phyloP scores from a whole-genome alignment of 2,329 filamentous ascomycete species.

The Chrysosporium keratinophilum region DNA sequence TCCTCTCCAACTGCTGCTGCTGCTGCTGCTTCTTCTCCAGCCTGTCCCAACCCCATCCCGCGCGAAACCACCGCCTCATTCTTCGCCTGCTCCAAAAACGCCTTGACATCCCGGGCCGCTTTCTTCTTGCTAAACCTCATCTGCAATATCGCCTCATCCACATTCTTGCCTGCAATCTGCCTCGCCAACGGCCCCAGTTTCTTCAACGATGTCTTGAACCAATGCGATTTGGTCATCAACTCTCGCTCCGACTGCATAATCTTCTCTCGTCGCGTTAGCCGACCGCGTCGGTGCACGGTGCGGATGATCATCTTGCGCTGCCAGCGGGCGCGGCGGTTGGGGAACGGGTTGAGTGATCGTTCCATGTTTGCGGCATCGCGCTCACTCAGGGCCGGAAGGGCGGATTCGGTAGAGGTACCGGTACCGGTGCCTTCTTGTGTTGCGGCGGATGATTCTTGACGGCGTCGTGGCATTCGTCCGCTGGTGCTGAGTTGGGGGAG shows the following conservation, averaged over 20 bases:
- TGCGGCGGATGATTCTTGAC: conserved; percentile 13
- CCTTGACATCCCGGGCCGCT: conserved; percentile 66
- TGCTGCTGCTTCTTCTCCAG: conserved; percentile 5
- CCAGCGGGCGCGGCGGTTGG: conserved; percentile 59
- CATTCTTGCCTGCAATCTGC: conserved; percentile 85
- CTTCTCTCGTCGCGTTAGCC: conserved; percentile 54
- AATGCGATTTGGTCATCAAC: conserved; percentile 52
- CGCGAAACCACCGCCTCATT: conserved; percentile 68
- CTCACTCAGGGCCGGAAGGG: conserved; percentile 21
- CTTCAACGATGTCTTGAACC: conserved; percentile 78
- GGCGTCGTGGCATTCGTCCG: conserved; percentile 16
- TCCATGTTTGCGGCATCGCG: conserved; percentile 48
- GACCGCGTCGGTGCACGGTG: conserved; percentile 57
- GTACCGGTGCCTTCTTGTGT: conserved; percentile 14
- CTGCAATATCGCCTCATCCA: conserved; percentile 86
- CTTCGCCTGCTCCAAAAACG: conserved; percentile 68
- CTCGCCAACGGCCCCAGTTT: conserved; percentile 77
- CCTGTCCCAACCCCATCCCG: conserved; percentile 65
- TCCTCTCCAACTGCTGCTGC: neutral
- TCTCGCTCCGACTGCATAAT: conserved; percentile 57
- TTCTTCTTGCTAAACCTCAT: conserved; percentile 96
- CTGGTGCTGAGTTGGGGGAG: conserved; percentile 19
- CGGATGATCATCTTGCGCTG: conserved; percentile 76
- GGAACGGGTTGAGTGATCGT: conserved; percentile 63
- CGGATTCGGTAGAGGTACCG: conserved; percentile 3